Percentiles rank a stretch among this genome's conserved stretches.
phyloP scores from a whole-genome alignment of 345 rosid species.

The Gossypium raimondii region DNA sequence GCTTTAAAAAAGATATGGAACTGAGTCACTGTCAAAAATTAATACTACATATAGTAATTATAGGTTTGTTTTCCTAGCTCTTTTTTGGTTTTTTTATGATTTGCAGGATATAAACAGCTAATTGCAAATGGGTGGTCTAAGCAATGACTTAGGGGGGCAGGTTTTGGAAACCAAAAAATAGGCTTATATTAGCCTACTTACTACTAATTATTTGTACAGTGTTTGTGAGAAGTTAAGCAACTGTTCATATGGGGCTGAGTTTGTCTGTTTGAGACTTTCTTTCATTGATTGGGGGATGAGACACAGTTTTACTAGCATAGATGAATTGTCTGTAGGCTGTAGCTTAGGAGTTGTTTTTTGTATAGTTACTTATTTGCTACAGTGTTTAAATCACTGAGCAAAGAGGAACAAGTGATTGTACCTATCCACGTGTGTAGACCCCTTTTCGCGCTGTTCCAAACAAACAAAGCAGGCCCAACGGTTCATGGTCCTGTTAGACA shows the following conservation, averaged over 20 bases:
- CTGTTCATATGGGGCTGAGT: slow-evolving; percentile 18
- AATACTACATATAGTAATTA: slow-evolving; percentile 26
- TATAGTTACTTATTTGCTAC: slow-evolving; percentile 7
- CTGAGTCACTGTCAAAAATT: slow-evolving; percentile 19
- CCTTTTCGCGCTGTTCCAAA: slow-evolving; percentile 29
- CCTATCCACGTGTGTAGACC: slow-evolving; percentile 49
- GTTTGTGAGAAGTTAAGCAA: slow-evolving; percentile 20
- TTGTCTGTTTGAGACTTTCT: slow-evolving; percentile 38
- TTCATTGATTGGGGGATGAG: slow-evolving; percentile 24
- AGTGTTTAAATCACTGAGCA: not conserved
- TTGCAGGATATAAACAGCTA: slow-evolving; percentile 23
- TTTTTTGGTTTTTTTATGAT: slow-evolving; percentile 12
- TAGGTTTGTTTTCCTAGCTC: slow-evolving; percentile 7
- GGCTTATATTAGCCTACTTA: not conserved
- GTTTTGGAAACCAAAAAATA: slow-evolving; percentile 1
- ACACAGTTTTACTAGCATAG: slow-evolving; percentile 23
- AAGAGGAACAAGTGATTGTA: slow-evolving; percentile 27
- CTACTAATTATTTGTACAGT: not conserved
- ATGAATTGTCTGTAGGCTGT: slow-evolving; percentile 27
- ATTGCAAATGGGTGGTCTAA: slow-evolving; percentile 6
- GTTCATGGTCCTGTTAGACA: slow-evolving; percentile 23
- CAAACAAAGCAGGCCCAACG: slow-evolving; percentile 36
- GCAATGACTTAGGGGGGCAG: not conserved
- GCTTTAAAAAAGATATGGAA: slow-evolving; percentile 17
- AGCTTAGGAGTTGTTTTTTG: not conserved